Percentiles rank a stretch among this genome's conserved stretches.
phyloP scores from a whole-genome alignment of 495 filamentous ascomycete species.

The Sporormia fimetaria region DNA sequence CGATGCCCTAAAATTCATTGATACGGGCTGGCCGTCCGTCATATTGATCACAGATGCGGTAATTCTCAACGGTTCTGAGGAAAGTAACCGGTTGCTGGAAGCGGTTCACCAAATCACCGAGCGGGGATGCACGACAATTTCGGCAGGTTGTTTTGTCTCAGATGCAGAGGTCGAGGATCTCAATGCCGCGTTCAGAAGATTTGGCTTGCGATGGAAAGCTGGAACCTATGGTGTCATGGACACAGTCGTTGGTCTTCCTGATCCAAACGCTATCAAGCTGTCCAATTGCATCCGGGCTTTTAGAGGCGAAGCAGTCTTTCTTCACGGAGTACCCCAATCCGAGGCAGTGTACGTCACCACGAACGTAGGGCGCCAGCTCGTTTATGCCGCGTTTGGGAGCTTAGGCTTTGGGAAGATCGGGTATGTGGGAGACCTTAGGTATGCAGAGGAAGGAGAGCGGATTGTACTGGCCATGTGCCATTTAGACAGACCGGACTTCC shows the following conservation, averaged over 20 bases:
- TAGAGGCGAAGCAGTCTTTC: conserved; percentile 18
- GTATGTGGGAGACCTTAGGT: conserved; percentile 19
- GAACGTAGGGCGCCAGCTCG: background rate
- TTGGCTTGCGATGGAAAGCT: conserved; percentile 20
- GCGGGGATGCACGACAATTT: conserved; percentile 18
- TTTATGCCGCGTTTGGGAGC: conserved; percentile 17
- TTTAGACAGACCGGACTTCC: conserved; percentile 17
- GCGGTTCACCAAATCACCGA: conserved; percentile 13
- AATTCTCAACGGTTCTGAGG: conserved; percentile 3
- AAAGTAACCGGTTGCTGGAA: conserved; percentile 11
- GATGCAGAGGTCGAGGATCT: conserved; percentile 2
- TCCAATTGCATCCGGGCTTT: too few species aligned
- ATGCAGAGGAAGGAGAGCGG: conserved; percentile 18
- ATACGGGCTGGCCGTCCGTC: conserved; percentile 16
- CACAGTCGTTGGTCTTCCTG: too few species aligned
- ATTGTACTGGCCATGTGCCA: conserved; percentile 24
- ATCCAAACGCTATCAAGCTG: too few species aligned
- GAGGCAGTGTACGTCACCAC: conserved; percentile 15
- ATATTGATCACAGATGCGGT: conserved; percentile 20
- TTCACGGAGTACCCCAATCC: conserved; percentile 8
- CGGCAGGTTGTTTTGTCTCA: conserved; percentile 18
- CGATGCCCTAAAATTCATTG: conserved; percentile 20
- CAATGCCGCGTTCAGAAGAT: conserved; percentile 8
- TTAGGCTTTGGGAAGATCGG: conserved; percentile 21
- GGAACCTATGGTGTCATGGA: too few species aligned